Base-by-base conservation (phyloP, 352 stramenopile genomes). In the Phytophthora quininea region DNA sequence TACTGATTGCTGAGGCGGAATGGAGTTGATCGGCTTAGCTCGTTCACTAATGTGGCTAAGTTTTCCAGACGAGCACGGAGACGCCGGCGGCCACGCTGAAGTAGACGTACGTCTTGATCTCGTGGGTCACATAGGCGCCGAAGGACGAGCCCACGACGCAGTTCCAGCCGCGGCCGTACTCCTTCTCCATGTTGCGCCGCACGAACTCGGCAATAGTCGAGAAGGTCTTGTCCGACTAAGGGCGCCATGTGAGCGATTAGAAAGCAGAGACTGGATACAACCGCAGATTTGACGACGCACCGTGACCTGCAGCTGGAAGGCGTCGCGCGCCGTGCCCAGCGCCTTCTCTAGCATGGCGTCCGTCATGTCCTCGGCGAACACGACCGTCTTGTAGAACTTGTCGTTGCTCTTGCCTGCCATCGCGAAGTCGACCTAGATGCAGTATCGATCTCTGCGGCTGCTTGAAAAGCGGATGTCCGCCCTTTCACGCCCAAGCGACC, bases 21-120 rank as follows among this genome's bases (percentile, higher is more conserved):
- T 24, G 19, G 19, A 24, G 19, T 24, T 24, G 19, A 24, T 24
- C 19, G 19, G 19, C 19, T 24, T 24, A 24, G 19, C 19, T 24
- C 19, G 19, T 24, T 24, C 19, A 24, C 19, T 24, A 24, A 24
- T 24, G 19, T 24, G 31, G 31, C 50, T 73, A 97, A n/a, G 86
- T 92, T 54, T 75, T 92, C 93, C 94, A 98, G 11, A 98, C 79
- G 7, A 98, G 76, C 15, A 98, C 88, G 24, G 91, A 98, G 38
- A 98, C 92, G 2, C 93, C 91, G 0, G 90, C 82, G 0, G 92
- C 89, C 27, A 98, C 92, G 54, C 90, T 97, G 54, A 98, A 97
- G 79, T 98, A 98, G 48, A 98, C 93, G 74, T 98, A 98, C 14
- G 91, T 97, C 69, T 98, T 98, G 69, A 98, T 98, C 70, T 98